phyloP scores from a whole-genome alignment of 2,329 filamentous ascomycete species.

The Sphaerulina vaccinii region DNA sequence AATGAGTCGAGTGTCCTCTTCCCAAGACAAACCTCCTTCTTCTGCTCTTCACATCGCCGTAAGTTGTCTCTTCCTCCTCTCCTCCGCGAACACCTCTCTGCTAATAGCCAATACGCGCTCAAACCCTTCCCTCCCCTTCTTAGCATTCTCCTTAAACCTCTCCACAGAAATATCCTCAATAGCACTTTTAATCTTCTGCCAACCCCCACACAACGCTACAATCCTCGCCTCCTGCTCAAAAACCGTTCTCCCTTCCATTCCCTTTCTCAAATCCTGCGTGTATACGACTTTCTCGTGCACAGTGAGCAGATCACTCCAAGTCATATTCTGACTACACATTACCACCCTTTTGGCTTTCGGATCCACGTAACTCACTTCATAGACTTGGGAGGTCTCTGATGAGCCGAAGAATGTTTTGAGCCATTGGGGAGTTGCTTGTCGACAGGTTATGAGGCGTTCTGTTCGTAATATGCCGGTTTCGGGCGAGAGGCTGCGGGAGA shows the following conservation, averaged over 20 bases:
- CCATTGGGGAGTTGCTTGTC: slow-evolving; percentile 72
- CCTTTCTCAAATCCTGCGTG: slow-evolving; percentile 15
- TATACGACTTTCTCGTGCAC: slow-evolving; percentile 81
- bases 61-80: slow-evolving; percentile 60
- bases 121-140: slow-evolving; percentile 88
- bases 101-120: slow-evolving; percentile 94
- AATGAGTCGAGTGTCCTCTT: not conserved
- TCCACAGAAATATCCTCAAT: slow-evolving; percentile 91
- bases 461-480: slow-evolving; percentile 68
- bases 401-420: slow-evolving; percentile 76
- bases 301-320: slow-evolving; percentile 83
- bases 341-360: slow-evolving; percentile 80
- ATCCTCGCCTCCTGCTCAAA: slow-evolving; percentile 91
- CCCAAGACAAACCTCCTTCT: not conserved
- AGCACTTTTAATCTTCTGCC: slow-evolving; percentile 94
- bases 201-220: slow-evolving; percentile 90
- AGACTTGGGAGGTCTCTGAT: slow-evolving; percentile 80
- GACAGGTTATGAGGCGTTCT: slow-evolving; percentile 65
- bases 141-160: slow-evolving; percentile 87
- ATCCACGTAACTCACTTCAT: slow-evolving; percentile 95
- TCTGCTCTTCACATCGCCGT: slow-evolving; percentile 9
- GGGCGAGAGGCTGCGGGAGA: slow-evolving; percentile 68
- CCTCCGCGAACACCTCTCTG: slow-evolving; percentile 84
- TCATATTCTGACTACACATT: slow-evolving; percentile 95
- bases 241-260: slow-evolving; percentile 57